phyloP scores from a whole-genome alignment of 495 filamentous ascomycete species.

The Daldinia decipiens region DNA sequence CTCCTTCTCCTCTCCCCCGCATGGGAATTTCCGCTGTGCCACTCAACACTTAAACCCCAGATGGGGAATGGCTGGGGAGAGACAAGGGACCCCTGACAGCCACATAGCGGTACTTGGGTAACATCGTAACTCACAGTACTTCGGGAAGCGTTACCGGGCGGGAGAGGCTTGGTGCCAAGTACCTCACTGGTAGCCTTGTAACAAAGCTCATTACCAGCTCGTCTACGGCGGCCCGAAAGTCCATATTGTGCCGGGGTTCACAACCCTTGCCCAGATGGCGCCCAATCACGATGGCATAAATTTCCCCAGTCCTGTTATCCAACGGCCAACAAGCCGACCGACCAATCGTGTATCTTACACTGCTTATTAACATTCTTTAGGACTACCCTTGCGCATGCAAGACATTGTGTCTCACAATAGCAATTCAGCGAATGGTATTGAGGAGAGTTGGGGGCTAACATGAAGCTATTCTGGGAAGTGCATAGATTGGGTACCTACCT shows the following conservation, averaged over 20 bases:
- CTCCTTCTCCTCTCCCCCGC: conserved; percentile 31
- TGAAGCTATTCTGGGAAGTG: conserved; percentile 17
- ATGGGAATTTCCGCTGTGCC: conserved; percentile 23
- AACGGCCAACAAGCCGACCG: conserved; percentile 36
- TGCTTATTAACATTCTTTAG: conserved; percentile 29
- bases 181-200: conserved; percentile 13
- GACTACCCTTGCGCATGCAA: conserved; percentile 44
- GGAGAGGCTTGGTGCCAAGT: conserved; percentile 17
- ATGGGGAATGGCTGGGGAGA: conserved; percentile 31
- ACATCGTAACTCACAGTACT: conserved; percentile 36
- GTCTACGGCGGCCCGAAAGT: conserved; percentile 45
- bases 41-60: conserved; percentile 24
- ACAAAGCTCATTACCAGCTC: conserved; percentile 9
- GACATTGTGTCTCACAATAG: conserved; percentile 22
- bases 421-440: conserved; percentile 22
- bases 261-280: conserved; percentile 25
- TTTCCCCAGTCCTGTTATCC: conserved; percentile 38
- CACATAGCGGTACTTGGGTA: conserved; percentile 39
- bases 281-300: conserved; percentile 25
- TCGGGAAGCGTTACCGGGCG: conserved; percentile 45
- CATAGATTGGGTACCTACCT: neutral
- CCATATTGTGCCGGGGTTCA: conserved; percentile 46
- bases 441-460: conserved; percentile 5
- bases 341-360: conserved; percentile 15
- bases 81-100: conserved; percentile 17